Base-by-base conservation (phyloP, 2,329 filamentous ascomycete species). In the Mariannaea elegans region DNA sequence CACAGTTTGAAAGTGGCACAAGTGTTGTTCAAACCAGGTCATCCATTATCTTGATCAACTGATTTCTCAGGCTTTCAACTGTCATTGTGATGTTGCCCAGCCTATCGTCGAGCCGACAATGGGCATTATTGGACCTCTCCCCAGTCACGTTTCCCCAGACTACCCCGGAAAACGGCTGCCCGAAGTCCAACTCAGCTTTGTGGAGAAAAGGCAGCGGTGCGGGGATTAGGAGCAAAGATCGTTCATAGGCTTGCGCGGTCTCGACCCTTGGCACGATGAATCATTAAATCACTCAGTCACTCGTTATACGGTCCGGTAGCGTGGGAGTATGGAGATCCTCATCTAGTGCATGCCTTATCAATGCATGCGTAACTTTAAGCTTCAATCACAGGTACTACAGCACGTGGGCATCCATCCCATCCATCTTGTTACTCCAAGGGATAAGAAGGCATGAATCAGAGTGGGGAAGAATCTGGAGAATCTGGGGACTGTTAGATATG, bases 131-230 rank as follows among this genome's bases (percentile, higher is more conserved):
- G 14, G 21, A 7, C n/a, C 27, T 10, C 36, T 31, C 34, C 50
- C 36, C 38, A 38, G 32, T 24, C 50, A 48, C 44, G 32, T 55
- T 61, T 61, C 49, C 49, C 59, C 55, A 62, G 59, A 58, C 38
- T 59, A 54, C 59, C 59, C 62, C 64, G 64, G 64, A 66, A 64
- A 66, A 66, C 39, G 59, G 64, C 59, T 59, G 32, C 64, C 64
- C 60, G 42, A 29, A 19, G 16, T 36, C 16, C 23, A 53, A 36
- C 41, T 44, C 16, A 38, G 32, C n/a, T 47, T 56, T 61, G 61
- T 57, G 61, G 61, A 56, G 57, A 51, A 57, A 44, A 12, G 52
- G 39, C n/a, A 18, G 41, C 36, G 50, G 12, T 7, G 14, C 47
- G 34, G 34, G 48, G 52, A 24, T 14, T 14, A 24, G 16, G 44